Evolutionary conservation across 306 rosid species (phyloP), one percentile per base, ranked within the genome.

Genomic region (Sophora flavescens): DNA sequence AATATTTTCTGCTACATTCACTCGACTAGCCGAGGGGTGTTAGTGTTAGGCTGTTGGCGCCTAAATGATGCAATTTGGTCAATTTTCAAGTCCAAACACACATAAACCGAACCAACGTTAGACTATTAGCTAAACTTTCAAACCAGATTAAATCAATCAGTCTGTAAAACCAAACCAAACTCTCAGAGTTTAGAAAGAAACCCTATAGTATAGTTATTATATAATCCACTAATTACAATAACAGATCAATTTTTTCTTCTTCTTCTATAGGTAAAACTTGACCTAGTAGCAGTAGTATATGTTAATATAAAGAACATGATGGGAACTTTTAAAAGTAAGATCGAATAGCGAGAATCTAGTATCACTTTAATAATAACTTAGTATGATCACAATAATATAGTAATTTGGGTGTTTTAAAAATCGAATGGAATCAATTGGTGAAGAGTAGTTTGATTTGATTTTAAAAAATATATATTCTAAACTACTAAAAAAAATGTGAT

Each of bases 21-120:
- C 57, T 26, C 8, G 56, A 38, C 32, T 2, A 30, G 41, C 1
- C 5, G 14, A 36, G 11, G 10, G 11, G 9, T 33, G 15, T n/a
- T 48, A 70, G 9, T 33, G 15, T n/a, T 48, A 70, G 61, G 32
- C 32, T 30, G 32, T 30, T 30, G 32, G 32, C 17, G 3, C 74
- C 52, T 51, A 10, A 51, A 50, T 52, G 75, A 69, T 69, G 63
- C 63, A 70, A 52, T 33, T n/a, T 52, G 17, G 17, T 48, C 32
- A 14, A 8, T 50, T 68, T 68, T 68, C 32, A 30, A 68, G 32
- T 47, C 45, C 15, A 50, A 68, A 32, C 9, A 32, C 0, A 4
- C 44, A n/a, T 44, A 38, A 18, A 45, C 3, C 41, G 5, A 70
- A 52, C 17, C 61, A 35, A 32, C 47, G 30, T 4, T 15, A 15